Evolutionary conservation across 2,329 filamentous ascomycete species (phyloP).

Genomic region (Tolypocladium endophyticum): DNA sequence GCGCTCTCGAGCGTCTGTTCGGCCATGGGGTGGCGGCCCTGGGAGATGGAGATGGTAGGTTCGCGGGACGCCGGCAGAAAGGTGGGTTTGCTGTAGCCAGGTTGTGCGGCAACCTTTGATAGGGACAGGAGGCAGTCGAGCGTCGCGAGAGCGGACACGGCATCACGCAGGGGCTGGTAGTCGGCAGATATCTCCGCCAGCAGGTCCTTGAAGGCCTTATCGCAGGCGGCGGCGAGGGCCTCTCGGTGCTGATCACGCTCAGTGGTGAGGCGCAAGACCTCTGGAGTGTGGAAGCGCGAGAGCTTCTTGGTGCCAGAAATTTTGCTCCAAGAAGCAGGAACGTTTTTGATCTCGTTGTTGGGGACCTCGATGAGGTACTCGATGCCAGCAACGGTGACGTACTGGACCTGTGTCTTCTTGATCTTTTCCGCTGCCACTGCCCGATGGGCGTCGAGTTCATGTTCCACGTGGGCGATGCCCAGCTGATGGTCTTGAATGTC

Average conservation of each 20-base stretch:
- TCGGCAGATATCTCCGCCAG: slow-evolving; percentile 66
- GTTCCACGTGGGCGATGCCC: slow-evolving; percentile 83
- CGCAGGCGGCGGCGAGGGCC: slow-evolving; percentile 82
- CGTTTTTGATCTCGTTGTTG: slow-evolving; percentile 70
- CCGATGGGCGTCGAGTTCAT: slow-evolving; percentile 73
- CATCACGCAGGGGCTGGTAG: slow-evolving; percentile 84
- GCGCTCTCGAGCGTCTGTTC: slow-evolving; percentile 76
- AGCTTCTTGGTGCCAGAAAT: slow-evolving; percentile 89
- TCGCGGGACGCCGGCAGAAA: slow-evolving; percentile 51
- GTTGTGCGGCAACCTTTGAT: slow-evolving; percentile 71
- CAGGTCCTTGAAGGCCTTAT: slow-evolving; percentile 65
- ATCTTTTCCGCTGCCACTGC: slow-evolving; percentile 60
- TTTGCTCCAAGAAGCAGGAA: slow-evolving; percentile 91
- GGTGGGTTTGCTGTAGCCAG: slow-evolving; percentile 75
- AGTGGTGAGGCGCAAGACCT: slow-evolving; percentile 70
- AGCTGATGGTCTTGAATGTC: slow-evolving; percentile 82
- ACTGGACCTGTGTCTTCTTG: slow-evolving; percentile 60
- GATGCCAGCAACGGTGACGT: slow-evolving; percentile 78
- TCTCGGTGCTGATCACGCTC: slow-evolving; percentile 95
- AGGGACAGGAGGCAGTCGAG: slow-evolving; percentile 87
- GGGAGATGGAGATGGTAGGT: slow-evolving; percentile 48
- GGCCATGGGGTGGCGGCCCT: slow-evolving; percentile 88
- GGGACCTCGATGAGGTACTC: slow-evolving; percentile 91
- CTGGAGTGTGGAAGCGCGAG: slow-evolving; percentile 87
- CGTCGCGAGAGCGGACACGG: slow-evolving; percentile 72